Evolutionary conservation across 805 yeast species (phyloP), one percentile per base, ranked within the genome.

Genomic region (Huiozyma sinensis): DNA sequence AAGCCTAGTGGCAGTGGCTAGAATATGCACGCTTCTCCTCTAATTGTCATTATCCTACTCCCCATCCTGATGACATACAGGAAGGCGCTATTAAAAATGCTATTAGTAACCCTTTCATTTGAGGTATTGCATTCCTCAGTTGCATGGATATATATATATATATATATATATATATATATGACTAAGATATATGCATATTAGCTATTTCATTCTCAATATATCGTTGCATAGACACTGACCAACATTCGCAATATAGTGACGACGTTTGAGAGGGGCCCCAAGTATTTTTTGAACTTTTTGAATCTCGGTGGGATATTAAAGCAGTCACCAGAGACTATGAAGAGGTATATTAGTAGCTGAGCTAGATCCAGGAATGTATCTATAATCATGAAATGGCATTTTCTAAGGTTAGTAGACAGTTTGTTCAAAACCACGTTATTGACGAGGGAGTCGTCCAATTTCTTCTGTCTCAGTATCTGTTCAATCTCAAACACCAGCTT

Each of bases 211-310:
- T 17, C 24, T 17, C 24, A 17, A 17, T 17, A 17, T 17, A 17
- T 17, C 24, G n/a, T 32, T 27, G 37, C 33, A 31, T 34, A 35
- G 8, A 52, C 52, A 8, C 44, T 37, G 13, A 47, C 39, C 13
- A 58, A 45, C 11, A 58, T 40, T 40, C 54, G 52, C 5, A 53
- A 10, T 11, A 60, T 38, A 7, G 56, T 51, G 6, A 57, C 44
- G 17, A 53, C 28, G 30, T 53, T 54, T 10, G 63, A 54, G n/a
- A 54, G 28, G 6, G 48, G 47, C 44, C 58, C 63, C 8, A 59
- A 42, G 12, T 44, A 17, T 29, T 42, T 41, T 31, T 47, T 48
- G 33, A 45, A 45, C 33, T 46, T 55, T 40, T 36, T 35, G 6
- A 49, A 37, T 2, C 46, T 39, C n/a, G 12, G 10, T 7, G 38